Evolutionary conservation across 2,329 filamentous ascomycete genomes (phyloP), one percentile per base, ranked within the genome.

Genomic region (Cytospora piceae): DNA sequence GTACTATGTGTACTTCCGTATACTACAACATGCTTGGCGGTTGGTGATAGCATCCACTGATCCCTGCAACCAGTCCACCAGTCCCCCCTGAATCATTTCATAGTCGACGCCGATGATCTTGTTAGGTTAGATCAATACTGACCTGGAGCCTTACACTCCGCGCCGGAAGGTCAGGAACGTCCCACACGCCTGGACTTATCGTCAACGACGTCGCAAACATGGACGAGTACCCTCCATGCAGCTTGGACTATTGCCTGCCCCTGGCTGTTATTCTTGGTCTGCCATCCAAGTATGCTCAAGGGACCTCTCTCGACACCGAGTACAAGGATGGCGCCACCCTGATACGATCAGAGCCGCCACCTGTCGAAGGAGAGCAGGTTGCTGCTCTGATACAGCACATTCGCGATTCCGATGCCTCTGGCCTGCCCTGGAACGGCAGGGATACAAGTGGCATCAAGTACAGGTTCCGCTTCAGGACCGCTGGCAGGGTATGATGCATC

Each of bases 201-300:
- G 53, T 39, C 53, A 29, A 24, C 51, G 37, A 51, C 39, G 27
- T 52, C 55, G 42, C 24, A n/a, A 67, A 39, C 32, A 95, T 95
- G 92, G 90, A 95, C 77, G 91, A 86, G 72, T 94, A 93, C 78
- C 90, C 91, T 63, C 76, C 80, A 66, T 90, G 90, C 77, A 96
- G 94, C 80, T 83, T 96, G 76, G 87, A 89, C 75, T 93, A 95
- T 79, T 96, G 95, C 78, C 84, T 96, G 72, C 94, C 94, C 42
- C 84, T 97, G 65, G 80, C 98, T 68, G 82, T 96, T 56, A 85
- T 96, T 39, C 93, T 93, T 46, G 95, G 94, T 15, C 84, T 97
- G 39, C 83, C 74, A 6, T 68, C 75, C 78, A 74, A 74, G 74
- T 70, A 72, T 77, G 72, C 74, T 31, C 70, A 81, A 70, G 74